Base-by-base conservation (phyloP, 345 rosid genomes). In the Hibiscus tridactylites region DNA sequence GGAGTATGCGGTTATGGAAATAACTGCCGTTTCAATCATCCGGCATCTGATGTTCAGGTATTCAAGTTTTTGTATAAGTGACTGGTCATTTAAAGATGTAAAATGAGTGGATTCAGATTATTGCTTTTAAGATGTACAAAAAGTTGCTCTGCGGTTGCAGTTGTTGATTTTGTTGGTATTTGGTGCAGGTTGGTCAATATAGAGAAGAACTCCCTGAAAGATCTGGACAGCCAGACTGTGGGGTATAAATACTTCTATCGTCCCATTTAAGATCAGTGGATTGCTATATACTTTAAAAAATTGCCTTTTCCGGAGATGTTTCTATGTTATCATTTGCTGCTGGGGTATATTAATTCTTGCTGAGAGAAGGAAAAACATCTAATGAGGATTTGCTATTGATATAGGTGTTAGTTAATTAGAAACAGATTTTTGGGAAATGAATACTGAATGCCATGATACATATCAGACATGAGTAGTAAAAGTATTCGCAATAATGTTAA, bases 1-100 rank as follows among this genome's bases (percentile, higher is more conserved):
- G 96, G 96, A 50, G 72, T 47, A 31, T 88, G 96, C 78, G 86
- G 89, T 29, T 90, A 85, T 80, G 96, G 96, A 80, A 85, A 39
- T 73, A 85, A 77, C 56, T 90, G 96, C 56, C 87, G 90, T 13
- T 90, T 68, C 81, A 85, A 90, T 81, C 96, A 90, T 76, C 93
- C 96, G 74, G 65, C 83, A 60, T 79, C 76, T 44, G 31, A 8
- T 44, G 35, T 47, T 46, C 70, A 67, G 71, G 71, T 67, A 49
- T 15, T 67, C 71, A 50, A 5, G 10, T 8, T 29, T 46, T 47
- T 0, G 4, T 57, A 2, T 21, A 19, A 29, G 24, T 49, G 58
- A 9, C 39, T 29, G 59, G 28, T 49, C 15, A 67, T 49, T 35
- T 67, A 24, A 28, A 49, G 58, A 67, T 67, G 59, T 49, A 49